Evolutionary conservation across 257 asterid species (phyloP).

Genomic region (Phtheirospermum japonicum): DNA sequence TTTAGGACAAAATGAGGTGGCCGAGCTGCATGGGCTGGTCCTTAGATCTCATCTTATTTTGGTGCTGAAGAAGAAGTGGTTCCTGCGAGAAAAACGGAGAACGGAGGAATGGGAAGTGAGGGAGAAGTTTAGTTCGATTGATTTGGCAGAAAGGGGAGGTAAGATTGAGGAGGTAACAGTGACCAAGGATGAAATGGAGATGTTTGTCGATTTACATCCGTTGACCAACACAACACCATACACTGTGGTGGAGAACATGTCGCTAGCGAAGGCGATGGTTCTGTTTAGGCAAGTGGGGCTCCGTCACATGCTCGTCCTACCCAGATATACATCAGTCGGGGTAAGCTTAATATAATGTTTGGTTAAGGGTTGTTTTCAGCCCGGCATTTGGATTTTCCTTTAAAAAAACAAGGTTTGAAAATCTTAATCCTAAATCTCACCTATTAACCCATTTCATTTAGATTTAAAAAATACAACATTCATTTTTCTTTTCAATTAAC

Average conservation of each 20-base stretch:
- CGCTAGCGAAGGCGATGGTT: slow-evolving; percentile 86
- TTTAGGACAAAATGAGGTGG: slow-evolving; percentile 1
- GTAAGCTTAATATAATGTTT: slow-evolving; percentile 39
- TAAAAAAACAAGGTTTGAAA: no score
- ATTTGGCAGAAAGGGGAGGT: slow-evolving; percentile 63
- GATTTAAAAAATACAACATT: no score
- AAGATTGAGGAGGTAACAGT: slow-evolving; percentile 60
- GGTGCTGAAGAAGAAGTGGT: slow-evolving; percentile 82
- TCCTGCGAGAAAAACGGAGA: slow-evolving; percentile 57
- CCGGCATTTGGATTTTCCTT: no score
- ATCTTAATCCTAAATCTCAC: no score
- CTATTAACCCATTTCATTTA: no score
- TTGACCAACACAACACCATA: slow-evolving; percentile 58
- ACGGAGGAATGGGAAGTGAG: slow-evolving; percentile 82
- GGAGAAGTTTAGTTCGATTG: slow-evolving; percentile 66
- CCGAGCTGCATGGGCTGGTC: slow-evolving; percentile 66
- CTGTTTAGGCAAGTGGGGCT: slow-evolving; percentile 83
- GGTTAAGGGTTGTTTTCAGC: neutral
- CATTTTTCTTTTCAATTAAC: no score
- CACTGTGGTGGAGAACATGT: slow-evolving; percentile 52
- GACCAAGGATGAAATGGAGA: slow-evolving; percentile 67
- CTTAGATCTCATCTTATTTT: slow-evolving; percentile 72
- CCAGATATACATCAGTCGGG: slow-evolving; percentile 75
- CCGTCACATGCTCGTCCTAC: slow-evolving; percentile 81
- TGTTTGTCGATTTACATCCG: slow-evolving; percentile 80